Evolutionary conservation across 1,284 basidiomycete species (phyloP).

Genomic region (Naganishia liquefaciens): DNA sequence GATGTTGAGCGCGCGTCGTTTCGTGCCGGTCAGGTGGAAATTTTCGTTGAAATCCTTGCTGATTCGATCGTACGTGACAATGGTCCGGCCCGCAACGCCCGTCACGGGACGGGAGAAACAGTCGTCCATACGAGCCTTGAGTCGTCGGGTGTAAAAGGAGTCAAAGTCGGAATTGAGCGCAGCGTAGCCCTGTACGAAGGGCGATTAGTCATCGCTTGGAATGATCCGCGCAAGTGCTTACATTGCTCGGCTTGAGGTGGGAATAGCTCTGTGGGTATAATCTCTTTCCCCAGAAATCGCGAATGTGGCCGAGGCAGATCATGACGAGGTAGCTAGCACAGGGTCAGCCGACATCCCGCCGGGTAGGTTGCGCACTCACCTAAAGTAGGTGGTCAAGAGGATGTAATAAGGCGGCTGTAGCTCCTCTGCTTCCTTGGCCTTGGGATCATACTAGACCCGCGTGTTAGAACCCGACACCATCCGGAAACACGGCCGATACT

Average conservation of each 20-base stretch:
- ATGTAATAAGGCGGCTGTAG: conserved; percentile 87
- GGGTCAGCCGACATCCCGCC: not conserved
- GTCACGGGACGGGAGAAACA: conserved; percentile 93
- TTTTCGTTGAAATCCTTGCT: conserved; percentile 80
- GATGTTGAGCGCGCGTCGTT: conserved; percentile 89
- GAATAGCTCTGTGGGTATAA: conserved; percentile 70
- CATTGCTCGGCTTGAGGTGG: conserved; percentile 78
- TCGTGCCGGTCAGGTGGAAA: conserved; percentile 74
- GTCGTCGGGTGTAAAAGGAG: conserved; percentile 95
- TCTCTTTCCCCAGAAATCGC: conserved; percentile 93
- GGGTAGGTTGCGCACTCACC: conserved; percentile 36
- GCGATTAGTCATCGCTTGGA: not conserved
- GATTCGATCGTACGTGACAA: conserved; percentile 79
- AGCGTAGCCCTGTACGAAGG: conserved; percentile 74
- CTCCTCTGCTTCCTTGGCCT: conserved; percentile 61
- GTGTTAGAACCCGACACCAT: not conserved
- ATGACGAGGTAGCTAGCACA: conserved; percentile 74
- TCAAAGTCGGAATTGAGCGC: conserved; percentile 98
- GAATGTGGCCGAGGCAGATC: conserved; percentile 85
- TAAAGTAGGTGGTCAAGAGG: conserved; percentile 83
- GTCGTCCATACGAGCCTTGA: conserved; percentile 92
- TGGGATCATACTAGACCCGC: conserved; percentile 49
- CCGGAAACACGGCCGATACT: conserved; percentile 14
- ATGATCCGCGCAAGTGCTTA: conserved; percentile 54
- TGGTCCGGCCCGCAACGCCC: conserved; percentile 92